Evolutionary conservation across 805 yeast species (phyloP).

Genomic region (Lipomyces sp.): DNA sequence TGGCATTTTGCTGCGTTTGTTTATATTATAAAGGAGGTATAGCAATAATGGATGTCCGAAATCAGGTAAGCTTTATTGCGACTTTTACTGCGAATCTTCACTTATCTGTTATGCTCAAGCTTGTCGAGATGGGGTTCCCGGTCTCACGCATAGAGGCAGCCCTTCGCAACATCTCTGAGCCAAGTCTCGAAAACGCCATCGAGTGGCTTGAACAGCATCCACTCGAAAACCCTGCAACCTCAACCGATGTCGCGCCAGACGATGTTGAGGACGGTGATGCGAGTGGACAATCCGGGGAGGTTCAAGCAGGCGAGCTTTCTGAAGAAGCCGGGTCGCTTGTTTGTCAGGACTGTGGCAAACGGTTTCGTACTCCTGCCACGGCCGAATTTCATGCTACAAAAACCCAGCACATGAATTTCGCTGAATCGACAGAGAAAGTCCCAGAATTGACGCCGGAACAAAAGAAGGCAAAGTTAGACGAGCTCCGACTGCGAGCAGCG

Average conservation of each 20-base stretch:
- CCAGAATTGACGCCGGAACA: constrained; percentile 43
- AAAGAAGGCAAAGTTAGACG: constrained; percentile 42
- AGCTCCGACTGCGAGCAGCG: constrained; percentile 43
- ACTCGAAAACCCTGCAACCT: constrained; percentile 35
- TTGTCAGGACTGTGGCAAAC: constrained; percentile 36
- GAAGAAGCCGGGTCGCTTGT: constrained; percentile 37
- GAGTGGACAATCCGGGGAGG: constrained; percentile 21
- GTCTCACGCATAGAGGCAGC: constrained; percentile 44
- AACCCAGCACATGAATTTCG: constrained; percentile 33
- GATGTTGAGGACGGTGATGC: constrained; percentile 6
- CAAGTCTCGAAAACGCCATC: constrained; percentile 42
- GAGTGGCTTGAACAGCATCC: constrained; percentile 45
- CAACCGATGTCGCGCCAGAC: constrained; percentile 20
- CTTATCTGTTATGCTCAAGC: constrained; percentile 14
- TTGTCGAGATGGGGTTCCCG: constrained; percentile 45
- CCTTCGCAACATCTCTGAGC: constrained; percentile 33
- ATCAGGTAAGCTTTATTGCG: constrained; percentile 15
- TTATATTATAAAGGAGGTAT: too few relatives aligned
- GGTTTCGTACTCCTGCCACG: constrained; percentile 31
- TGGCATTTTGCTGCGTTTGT: too few relatives aligned
- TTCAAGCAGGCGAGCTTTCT: constrained; percentile 30
- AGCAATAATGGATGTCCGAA: constrained; percentile 23
- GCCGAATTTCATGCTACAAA: constrained; percentile 36
- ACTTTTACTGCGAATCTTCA: not conserved
- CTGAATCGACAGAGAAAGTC: constrained; percentile 33